Conservation (phyloP, 208 protist species). For the Kentomonas sorsogonicus region DNA sequence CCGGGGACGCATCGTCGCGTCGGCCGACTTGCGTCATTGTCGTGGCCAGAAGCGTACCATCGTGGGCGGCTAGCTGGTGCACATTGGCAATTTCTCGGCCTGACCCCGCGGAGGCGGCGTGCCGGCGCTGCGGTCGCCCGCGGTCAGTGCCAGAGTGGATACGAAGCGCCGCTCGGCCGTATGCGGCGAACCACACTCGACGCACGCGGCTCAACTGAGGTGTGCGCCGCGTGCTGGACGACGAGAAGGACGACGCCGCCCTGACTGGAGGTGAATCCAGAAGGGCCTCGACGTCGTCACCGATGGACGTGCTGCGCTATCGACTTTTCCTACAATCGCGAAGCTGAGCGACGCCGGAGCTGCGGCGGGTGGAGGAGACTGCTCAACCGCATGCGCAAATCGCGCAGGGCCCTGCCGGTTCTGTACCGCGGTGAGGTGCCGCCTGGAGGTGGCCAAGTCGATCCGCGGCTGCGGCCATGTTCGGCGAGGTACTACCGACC, state of each 20-base stretch:
- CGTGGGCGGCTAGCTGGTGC: constrained; percentile 95
- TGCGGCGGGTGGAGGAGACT: constrained; percentile 82
- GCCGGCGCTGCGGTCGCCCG: constrained; percentile 47
- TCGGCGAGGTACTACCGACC: constrained; percentile 98
- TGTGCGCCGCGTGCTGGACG: constrained; percentile 87
- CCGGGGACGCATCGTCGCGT: constrained; percentile 83
- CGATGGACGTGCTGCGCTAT: constrained; percentile 94
- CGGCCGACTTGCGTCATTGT: constrained; percentile 75
- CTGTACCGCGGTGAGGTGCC: constrained; percentile 90
- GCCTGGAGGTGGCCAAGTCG: constrained; percentile 65
- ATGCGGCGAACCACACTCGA: constrained; percentile 95
- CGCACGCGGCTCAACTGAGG: constrained; percentile 98
- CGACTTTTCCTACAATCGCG: constrained; percentile 94
- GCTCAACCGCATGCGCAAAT: constrained; percentile 91
- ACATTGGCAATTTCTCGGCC: constrained; percentile 92
- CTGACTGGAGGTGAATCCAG: constrained; percentile 92
- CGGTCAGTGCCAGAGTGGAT: constrained; percentile 86
- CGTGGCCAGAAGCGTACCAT: constrained; percentile 91
- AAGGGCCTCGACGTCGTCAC: constrained; percentile 91
- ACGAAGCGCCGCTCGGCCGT: constrained; percentile 74
- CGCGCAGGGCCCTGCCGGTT: constrained; percentile 39
- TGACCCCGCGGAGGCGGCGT: constrained; percentile 40
- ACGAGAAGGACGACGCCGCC: constrained; percentile 68
- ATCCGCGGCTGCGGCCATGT: constrained; percentile 90
- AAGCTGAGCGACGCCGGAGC: constrained; percentile 77